Base-by-base conservation (phyloP, 2,329 filamentous ascomycete genomes). In the Xylariaceae sp. region DNA sequence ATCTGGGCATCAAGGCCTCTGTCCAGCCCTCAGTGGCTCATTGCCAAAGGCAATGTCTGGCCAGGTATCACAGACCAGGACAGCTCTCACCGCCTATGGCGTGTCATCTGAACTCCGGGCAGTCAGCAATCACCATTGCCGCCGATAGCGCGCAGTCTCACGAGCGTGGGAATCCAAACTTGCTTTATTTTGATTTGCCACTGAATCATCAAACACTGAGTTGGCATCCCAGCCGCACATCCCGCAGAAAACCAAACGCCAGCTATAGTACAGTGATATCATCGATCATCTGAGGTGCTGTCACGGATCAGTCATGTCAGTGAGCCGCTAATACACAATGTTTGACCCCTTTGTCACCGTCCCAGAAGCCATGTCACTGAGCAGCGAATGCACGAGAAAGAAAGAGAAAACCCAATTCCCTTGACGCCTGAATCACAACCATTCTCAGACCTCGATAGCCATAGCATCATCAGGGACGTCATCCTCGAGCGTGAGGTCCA, bases 401-500 rank as follows among this genome's bases (percentile, higher is more conserved):
- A 27, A n/a, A n/a, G n/a, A n/a, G n/a, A n/a, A n/a, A 27, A 4
- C 22, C 22, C 22, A 27, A 4, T 7, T 7, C 7, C 22, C 22
- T 27, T 27, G 22, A 27, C 22, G 22, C 22, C 22, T 27, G 22
- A 27, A 27, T 27, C 22, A 27, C 22, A 5, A 17, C 10, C 36
- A 44, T 59, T 49, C 63, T 40, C 58, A 31, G 39, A 66, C 64
- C 47, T 67, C 65, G 32, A 65, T 44, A 12, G 58, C 54, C 61
- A 66, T 66, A 14, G 58, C 72, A 15, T 70, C 71, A 14, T 74
- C 72, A 11, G 66, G 61, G 11, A 71, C 67, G 14, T 74, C 72
- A 17, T 74, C 73, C 41, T 76, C 74, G 6, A 74, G 58, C 6
- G 75, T 77, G 35, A 89, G 73, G 48, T 86, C 87, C 18, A 95